These are phyloP conservation scores for Cutaneotrichosporon curvatum DNA, from an alignment of 1,284 basidiomycete genomes.

Conservation along the genomic window DNA sequence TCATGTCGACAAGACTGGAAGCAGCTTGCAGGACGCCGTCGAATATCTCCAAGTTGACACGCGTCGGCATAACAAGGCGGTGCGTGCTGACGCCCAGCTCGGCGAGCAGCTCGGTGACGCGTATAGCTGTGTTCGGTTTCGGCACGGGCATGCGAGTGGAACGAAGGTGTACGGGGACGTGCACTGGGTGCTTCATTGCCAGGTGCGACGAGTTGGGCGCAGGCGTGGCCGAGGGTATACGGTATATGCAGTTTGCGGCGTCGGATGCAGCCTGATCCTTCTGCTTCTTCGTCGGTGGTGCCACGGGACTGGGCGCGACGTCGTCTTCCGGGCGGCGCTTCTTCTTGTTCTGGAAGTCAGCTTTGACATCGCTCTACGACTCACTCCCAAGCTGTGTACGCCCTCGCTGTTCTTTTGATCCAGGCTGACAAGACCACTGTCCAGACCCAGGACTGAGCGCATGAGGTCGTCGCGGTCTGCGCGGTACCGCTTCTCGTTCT, in stretches of 20 bases:
- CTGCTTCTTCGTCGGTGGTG: conserved; percentile 30
- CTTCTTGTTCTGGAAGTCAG: conserved; percentile 37
- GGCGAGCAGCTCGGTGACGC: conserved; percentile 61
- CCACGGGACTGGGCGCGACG: conserved; percentile 15
- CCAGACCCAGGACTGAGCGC: conserved; percentile 71
- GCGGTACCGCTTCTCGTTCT: conserved; percentile 81
- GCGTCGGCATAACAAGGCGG: conserved; percentile 84
- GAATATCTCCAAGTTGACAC: conserved; percentile 63
- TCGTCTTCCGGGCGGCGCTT: conserved; percentile 39
- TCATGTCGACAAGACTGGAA: conserved; percentile 69
- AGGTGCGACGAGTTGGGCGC: conserved; percentile 30
- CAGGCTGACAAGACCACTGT: conserved; percentile 67
- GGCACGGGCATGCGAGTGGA: conserved; percentile 72
- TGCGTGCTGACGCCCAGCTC: conserved; percentile 68
- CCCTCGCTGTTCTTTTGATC: conserved; percentile 35
- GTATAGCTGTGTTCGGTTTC: conserved; percentile 64
- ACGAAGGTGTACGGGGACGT: conserved; percentile 69
- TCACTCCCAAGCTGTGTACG: conserved; percentile 41
- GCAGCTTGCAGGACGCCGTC: conserved; percentile 68
- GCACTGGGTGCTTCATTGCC: conserved; percentile 44
- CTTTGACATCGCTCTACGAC: background rate
- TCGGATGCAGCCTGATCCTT: conserved; percentile 30
- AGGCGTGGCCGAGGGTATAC: conserved; percentile 21
- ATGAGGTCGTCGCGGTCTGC: conserved; percentile 85
- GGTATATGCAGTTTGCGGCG: conserved; percentile 41